Evolutionary conservation across 2,329 filamentous ascomycete genomes (phyloP).

Genomic region (Sphaerostilbella broomeana): DNA sequence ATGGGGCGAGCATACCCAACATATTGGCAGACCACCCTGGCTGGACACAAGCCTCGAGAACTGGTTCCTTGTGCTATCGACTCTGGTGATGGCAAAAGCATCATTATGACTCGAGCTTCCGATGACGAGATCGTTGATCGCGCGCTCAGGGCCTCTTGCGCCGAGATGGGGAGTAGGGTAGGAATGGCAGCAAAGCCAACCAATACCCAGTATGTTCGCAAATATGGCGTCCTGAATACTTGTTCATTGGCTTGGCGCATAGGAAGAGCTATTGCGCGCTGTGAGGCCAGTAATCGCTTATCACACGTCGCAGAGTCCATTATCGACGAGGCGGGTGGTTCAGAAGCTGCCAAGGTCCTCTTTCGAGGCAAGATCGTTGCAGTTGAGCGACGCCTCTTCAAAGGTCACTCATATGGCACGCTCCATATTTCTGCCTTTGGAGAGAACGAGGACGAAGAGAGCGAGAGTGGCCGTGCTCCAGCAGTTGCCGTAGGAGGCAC

Average conservation of each 20-base stretch:
- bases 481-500: neutral
- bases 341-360: constrained; percentile 17
- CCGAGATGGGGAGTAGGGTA: constrained; percentile 26
- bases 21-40: constrained; percentile 20
- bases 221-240: constrained; percentile 29
- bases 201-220: constrained; percentile 25
- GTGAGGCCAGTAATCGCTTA: constrained; percentile 23
- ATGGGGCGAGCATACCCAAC: constrained; percentile 30
- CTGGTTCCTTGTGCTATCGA: constrained; percentile 22
- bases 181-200: constrained; percentile 28
- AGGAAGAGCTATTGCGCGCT: constrained; percentile 37
- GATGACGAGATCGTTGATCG: constrained; percentile 21
- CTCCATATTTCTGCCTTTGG: constrained; percentile 32
- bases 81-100: constrained; percentile 21
- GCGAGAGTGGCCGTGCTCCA: constrained; percentile 16
- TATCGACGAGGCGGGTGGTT: constrained; percentile 34
- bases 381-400: constrained; percentile 35
- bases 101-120: constrained; percentile 22
- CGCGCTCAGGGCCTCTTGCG: constrained; percentile 10
- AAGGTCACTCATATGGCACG: constrained; percentile 36
- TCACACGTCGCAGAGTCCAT: constrained; percentile 33
- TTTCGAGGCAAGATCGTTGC: constrained; percentile 24
- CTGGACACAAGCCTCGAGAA: constrained; percentile 19
- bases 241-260: constrained; percentile 37
- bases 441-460: constrained; percentile 31